Evolutionary conservation across 1,284 basidiomycete species (phyloP), one percentile per base, ranked within the genome.

Genomic region (Athelia psychrophila): DNA sequence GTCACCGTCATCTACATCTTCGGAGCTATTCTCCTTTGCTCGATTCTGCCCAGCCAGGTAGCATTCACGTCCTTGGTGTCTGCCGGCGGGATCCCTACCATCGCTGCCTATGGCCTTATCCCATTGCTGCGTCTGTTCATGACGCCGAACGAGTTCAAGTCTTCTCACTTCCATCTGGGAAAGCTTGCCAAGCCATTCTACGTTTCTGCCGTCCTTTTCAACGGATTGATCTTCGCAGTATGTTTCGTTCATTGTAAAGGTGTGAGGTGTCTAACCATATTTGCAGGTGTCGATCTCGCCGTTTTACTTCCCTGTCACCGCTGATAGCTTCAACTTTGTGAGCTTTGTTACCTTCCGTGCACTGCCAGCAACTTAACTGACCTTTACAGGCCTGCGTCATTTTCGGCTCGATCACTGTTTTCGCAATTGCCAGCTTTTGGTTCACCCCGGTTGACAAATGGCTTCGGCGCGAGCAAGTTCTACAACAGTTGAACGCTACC

Each of bases 21-120:
- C 59, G 86, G 80, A 0, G 86, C 87, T 0, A 50, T 71, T 24
- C 60, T 94, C 13, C 74, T 94, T 20, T 93, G 90, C 73, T 88
- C 88, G 3, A 93, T 94, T 60, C 73, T 94, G 24, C 89, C 91
- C 1, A 91, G 88, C 58, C 82, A 86, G 58, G 92, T 93, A 35
- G 92, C 92, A 1, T 95, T 94, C 73, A 91, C 85, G 2, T 92
- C 89, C 16, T 75, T 94, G 52, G 80, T 93, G 40, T 92, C 89
- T 9, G 92, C 91, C 8, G 88, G 88, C 18, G 89, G 76, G 9
- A 78, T 91, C 8, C 90, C 90, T 1, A 92, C 88, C 1, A 89
- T 91, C 52, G 89, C 91, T 0, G 86, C 91, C 13, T 93, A 94
- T 64, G 88, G 84, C 0, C 72, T 92, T 35, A 92, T 93, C 52